Evolutionary conservation across 768 basidiomycete genomes (phyloP).

Genomic region (Termitomyces sp.): DNA sequence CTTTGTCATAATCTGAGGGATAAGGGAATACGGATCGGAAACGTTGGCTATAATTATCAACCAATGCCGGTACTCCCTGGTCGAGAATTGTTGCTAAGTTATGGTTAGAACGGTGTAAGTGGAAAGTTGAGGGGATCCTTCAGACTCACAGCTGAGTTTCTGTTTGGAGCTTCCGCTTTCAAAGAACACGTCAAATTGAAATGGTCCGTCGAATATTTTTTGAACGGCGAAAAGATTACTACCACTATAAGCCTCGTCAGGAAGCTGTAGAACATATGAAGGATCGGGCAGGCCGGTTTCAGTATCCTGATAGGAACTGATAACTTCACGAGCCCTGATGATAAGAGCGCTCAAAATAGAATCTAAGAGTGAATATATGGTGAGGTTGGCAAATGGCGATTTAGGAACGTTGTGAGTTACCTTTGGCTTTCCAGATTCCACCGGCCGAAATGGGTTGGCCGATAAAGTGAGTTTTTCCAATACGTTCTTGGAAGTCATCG

Average conservation of each 20-base stretch:
- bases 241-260: conserved; percentile 65
- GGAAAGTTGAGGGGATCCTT: not conserved
- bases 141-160: conserved; percentile 56
- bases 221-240: conserved; percentile 88
- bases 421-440: conserved; percentile 83
- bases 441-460: conserved; percentile 61
- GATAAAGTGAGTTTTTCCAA: conserved; percentile 69
- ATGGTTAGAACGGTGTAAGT: conserved; percentile 5
- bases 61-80: conserved; percentile 63
- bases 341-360: conserved; percentile 58
- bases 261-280: conserved; percentile 71
- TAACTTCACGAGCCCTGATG: conserved; percentile 48
- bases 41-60: conserved; percentile 54
- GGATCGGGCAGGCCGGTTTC: conserved; percentile 63
- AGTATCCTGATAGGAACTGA: conserved; percentile 52
- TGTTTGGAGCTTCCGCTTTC: conserved; percentile 70
- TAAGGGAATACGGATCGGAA: conserved; percentile 73
- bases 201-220: conserved; percentile 78
- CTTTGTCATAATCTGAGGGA: conserved; percentile 46
- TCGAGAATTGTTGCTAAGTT: conserved; percentile 59
- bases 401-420: conserved; percentile 29
- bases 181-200: conserved; percentile 88
- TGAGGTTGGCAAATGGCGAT: not conserved
- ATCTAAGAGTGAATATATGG: conserved; percentile 36
- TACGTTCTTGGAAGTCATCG: conserved; percentile 50